These are phyloP conservation scores for Comarum palustre DNA, from an alignment of 306 rosid genomes.

Conservation along the genomic window DNA sequence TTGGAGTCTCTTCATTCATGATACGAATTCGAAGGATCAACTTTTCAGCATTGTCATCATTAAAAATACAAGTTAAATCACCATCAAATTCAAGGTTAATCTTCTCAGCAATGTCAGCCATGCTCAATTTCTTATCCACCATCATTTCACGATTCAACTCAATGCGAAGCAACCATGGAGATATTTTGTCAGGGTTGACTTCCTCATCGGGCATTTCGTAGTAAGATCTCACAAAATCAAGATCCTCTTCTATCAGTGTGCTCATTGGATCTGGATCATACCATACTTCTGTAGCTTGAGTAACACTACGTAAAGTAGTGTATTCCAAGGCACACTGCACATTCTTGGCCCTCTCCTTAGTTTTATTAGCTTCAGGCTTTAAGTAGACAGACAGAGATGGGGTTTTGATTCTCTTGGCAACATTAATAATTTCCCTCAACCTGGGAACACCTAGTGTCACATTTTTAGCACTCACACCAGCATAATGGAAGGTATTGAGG, in stretches of 20 bases:
- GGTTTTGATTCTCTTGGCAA: slow-evolving; percentile 94
- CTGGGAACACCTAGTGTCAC: slow-evolving; percentile 99
- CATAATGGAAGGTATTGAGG: slow-evolving; percentile 93
- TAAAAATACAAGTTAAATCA: slow-evolving; percentile 86
- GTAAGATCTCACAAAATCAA: slow-evolving; percentile 80
- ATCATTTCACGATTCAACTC: slow-evolving; percentile 98
- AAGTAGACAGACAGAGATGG: slow-evolving; percentile 86
- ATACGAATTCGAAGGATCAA: slow-evolving; percentile 87
- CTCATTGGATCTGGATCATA: slow-evolving; percentile 94
- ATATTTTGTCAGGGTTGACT: slow-evolving; percentile 75
- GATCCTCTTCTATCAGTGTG: slow-evolving; percentile 88
- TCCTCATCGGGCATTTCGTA: slow-evolving; percentile 99
- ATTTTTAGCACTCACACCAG: slow-evolving; percentile 99
- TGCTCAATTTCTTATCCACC: slow-evolving; percentile 97
- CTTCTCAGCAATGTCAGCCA: slow-evolving; percentile 98
- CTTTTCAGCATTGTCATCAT: slow-evolving; percentile 94
- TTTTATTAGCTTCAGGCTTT: slow-evolving; percentile 74
- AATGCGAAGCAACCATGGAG: slow-evolving; percentile 96
- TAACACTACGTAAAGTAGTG: slow-evolving; percentile 91
- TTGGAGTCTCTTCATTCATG: slow-evolving; percentile 92
- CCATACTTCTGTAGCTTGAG: slow-evolving; percentile 98
- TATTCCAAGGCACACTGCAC: slow-evolving; percentile 98
- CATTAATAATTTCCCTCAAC: slow-evolving; percentile 93
- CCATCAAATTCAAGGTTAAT: slow-evolving; percentile 75
- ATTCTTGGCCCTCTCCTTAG: slow-evolving; percentile 88